A percentile compares a stretch with the other conserved stretches of the same genome.
Evolutionary conservation across 768 basidiomycete genomes (phyloP).

Genomic region (Daedaleopsis sinensis): DNA sequence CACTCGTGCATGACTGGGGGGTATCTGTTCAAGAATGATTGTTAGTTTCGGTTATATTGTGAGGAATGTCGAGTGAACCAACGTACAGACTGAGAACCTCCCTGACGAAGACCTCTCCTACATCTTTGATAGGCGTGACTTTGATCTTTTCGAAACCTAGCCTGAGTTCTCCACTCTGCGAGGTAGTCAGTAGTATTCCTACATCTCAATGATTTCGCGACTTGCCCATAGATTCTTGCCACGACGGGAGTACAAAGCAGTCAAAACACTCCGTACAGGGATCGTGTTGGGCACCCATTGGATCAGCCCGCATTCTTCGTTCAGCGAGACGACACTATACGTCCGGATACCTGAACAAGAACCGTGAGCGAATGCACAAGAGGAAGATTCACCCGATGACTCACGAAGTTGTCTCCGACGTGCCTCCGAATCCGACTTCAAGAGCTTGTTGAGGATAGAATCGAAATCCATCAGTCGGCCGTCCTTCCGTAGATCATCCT

Average conservation of each 20-base stretch:
- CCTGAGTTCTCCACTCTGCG: slow-evolving; percentile 48
- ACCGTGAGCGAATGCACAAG: neutral
- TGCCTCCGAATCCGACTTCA: slow-evolving; percentile 93
- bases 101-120: slow-evolving; percentile 50
- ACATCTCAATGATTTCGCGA: neutral
- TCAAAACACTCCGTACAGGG: slow-evolving; percentile 76
- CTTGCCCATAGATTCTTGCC: slow-evolving; percentile 54
- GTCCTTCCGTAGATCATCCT: slow-evolving; percentile 97
- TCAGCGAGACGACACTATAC: slow-evolving; percentile 97
- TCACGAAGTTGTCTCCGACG: slow-evolving; percentile 86
- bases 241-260: slow-evolving; percentile 63
- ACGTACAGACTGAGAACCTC: slow-evolving; percentile 64
- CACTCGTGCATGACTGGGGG: slow-evolving; percentile 94
- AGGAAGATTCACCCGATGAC: slow-evolving; percentile 32
- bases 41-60: neutral
- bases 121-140: slow-evolving; percentile 46
- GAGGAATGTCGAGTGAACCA: too few species aligned
- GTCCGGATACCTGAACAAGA: slow-evolving; percentile 79
- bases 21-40: slow-evolving; percentile 45
- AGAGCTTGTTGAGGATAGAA: slow-evolving; percentile 93
- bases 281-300: slow-evolving; percentile 98
- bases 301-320: slow-evolving; percentile 96
- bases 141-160: slow-evolving; percentile 55
- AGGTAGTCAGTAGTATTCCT: neutral
- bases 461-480: slow-evolving; percentile 98